Evolutionary conservation across 2,329 filamentous ascomycete genomes (phyloP).

Genomic region (Ophiostoma perfectum): DNA sequence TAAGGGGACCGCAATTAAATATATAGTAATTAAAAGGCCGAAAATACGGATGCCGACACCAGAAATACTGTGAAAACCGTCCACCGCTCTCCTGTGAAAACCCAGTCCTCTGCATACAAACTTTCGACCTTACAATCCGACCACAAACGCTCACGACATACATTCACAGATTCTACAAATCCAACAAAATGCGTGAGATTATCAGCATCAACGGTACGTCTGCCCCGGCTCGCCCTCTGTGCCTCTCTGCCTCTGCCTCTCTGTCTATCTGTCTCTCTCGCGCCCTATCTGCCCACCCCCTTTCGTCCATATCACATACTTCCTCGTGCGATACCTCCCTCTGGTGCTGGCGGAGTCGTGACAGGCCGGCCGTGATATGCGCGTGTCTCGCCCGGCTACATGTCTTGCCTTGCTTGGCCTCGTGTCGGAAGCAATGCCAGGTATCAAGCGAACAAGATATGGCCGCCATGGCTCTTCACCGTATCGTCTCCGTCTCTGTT

Average conservation of each 20-base stretch:
- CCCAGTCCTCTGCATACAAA: slow-evolving; percentile 18
- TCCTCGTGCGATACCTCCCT: slow-evolving; percentile 3
- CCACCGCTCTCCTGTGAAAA: slow-evolving; percentile 19
- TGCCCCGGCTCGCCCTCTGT: background rate
- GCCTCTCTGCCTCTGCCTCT: slow-evolving; percentile 29
- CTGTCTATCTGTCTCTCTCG: too few relatives aligned
- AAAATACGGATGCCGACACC: slow-evolving; percentile 17
- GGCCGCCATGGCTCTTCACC: background rate
- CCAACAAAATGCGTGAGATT: slow-evolving; percentile 92
- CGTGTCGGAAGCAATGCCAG: background rate
- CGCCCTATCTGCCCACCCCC: background rate
- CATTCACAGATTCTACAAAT: slow-evolving; percentile 12
- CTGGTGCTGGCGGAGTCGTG: background rate
- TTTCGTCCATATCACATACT: background rate
- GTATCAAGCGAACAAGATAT: background rate
- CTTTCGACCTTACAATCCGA: slow-evolving; percentile 12
- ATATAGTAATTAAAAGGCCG: slow-evolving; percentile 5
- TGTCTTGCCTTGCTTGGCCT: background rate
- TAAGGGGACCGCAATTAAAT: slow-evolving; percentile 22
- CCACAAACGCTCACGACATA: slow-evolving; percentile 15
- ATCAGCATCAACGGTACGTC: slow-evolving; percentile 92
- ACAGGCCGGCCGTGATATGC: slow-evolving; percentile 6
- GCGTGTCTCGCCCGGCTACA: background rate
- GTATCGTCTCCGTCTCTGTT: background rate
- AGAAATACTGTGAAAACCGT: slow-evolving; percentile 19